These are phyloP conservation scores for Blastomyces silverae DNA, from an alignment of 2,329 filamentous ascomycete species.

Conservation along the genomic window DNA sequence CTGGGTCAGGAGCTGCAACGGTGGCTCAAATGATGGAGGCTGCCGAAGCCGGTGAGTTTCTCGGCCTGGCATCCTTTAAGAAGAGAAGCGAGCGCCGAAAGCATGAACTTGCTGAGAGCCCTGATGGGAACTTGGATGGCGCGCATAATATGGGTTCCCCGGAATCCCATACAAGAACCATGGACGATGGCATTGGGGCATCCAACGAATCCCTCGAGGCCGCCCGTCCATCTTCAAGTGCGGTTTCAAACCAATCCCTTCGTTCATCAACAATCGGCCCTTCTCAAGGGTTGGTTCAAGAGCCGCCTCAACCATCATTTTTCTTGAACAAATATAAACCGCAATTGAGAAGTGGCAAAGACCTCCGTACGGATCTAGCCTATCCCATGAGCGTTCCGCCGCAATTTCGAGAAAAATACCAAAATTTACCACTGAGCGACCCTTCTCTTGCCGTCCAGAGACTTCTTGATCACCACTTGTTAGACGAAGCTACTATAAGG, in stretches of 20 bases:
- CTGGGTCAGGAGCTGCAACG: constrained; percentile 33
- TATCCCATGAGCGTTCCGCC: constrained; percentile 1
- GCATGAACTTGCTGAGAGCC: constrained; percentile 1
- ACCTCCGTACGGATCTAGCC: background rate
- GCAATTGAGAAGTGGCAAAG: background rate
- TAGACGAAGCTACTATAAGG: constrained; percentile 2
- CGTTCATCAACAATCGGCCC: too few relatives aligned
- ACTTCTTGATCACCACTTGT: constrained; percentile 5
- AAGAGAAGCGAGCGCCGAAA: constrained; percentile 22
- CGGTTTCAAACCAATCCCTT: background rate
- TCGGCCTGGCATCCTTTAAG: constrained; percentile 34
- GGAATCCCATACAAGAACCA: background rate
- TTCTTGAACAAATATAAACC: constrained; percentile 6
- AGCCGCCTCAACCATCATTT: background rate
- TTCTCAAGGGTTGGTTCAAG: background rate
- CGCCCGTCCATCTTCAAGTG: background rate
- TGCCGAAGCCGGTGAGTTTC: constrained; percentile 40
- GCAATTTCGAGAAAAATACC: constrained; percentile 4
- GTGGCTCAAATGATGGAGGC: constrained; percentile 40
- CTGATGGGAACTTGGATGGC: constrained; percentile 10
- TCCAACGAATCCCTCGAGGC: background rate
- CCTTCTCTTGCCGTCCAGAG: constrained; percentile 6
- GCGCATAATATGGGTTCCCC: background rate
- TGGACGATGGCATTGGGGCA: background rate
- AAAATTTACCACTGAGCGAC: background rate